phyloP scores from a whole-genome alignment of 345 rosid genomes.

The Isatis tinctoria region DNA sequence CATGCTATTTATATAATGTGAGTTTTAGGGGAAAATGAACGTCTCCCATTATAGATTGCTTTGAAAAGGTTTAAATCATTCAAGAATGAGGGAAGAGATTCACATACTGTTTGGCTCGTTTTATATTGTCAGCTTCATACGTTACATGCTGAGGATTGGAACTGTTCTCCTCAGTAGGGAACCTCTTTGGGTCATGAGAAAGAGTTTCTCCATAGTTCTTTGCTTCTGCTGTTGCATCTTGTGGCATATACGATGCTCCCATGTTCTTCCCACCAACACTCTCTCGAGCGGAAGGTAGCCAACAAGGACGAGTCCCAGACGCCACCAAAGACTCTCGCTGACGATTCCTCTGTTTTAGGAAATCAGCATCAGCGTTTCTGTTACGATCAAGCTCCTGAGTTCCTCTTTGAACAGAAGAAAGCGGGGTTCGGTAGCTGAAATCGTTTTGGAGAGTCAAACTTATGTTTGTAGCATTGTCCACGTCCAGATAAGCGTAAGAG shows the following conservation, averaged over 20 bases:
- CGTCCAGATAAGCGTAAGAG: conserved; percentile 82
- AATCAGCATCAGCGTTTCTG: conserved; percentile 47
- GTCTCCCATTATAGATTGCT: not conserved
- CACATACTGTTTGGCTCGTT: conserved; percentile 90
- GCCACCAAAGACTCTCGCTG: conserved; percentile 48
- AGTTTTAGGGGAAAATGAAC: not conserved
- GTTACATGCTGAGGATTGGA: conserved; percentile 41
- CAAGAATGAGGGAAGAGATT: conserved; percentile 19
- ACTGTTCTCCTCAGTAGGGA: conserved; percentile 47
- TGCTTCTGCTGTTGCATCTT: conserved; percentile 57
- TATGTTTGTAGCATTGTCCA: conserved; percentile 49
- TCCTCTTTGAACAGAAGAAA: conserved; percentile 53
- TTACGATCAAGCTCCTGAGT: conserved; percentile 59
- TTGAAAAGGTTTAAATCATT: not conserved
- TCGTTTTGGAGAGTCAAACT: conserved; percentile 60
- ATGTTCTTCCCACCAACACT: conserved; percentile 42
- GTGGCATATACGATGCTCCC: conserved; percentile 45
- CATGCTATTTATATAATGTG: not conserved
- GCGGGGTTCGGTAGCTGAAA: conserved; percentile 39
- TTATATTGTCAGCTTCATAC: conserved; percentile 58
- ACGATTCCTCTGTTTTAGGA: conserved; percentile 48
- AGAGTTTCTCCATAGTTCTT: conserved; percentile 50
- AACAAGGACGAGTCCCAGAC: conserved; percentile 37
- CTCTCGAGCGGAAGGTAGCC: conserved; percentile 51
- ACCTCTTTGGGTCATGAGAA: conserved; percentile 49